Evolutionary conservation across 202 grass and related monocot species (phyloP), one percentile per base, ranked within the genome.

Genomic region (Carex arenaria): DNA sequence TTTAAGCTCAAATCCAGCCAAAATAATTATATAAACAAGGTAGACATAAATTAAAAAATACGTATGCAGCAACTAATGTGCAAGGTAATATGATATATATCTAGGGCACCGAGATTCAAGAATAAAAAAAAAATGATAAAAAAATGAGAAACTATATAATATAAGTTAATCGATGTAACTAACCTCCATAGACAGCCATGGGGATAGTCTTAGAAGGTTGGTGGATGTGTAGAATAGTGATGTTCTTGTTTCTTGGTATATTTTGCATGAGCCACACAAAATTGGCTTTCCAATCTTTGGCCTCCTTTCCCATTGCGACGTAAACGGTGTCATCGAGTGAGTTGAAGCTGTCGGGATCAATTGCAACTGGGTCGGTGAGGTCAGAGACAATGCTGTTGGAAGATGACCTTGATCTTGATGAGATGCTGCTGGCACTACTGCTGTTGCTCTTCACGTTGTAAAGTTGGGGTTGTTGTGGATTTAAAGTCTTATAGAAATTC

Each of bases 151-250:
- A 45, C 1, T 10, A 17, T 12, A 32, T 49, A 49, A 17, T 12
- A 32, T 49, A 49, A 49, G 9, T 42, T 36, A 18, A 7, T 61
- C 22, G 14, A 73, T 63, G 4, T 0, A 52, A 55, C 49, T 0
- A 52, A 55, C 49, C 53, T 38, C 38, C 45, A 83, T 17, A 51
- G 4, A 55, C 79, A 89, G 77, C 47, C 45, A 89, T 59, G 15
- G 78, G 83, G 7, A 89, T 85, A 31, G 19, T 79, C 9, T 78
- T 81, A 5, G 78, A 72, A 7, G 87, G 62, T 49, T 79, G 78
- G 36, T 89, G 69, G 60, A 89, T 60, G 61, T 89, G 87, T 42
- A 88, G 55, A 47, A 88, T 26, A 69, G 81, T 81, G 56, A 88
- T 15, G 43, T 66, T 80, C 73, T 73, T 85, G 49, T 7, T 57